Base-by-base conservation (phyloP, 768 basidiomycete species). In the Ramaria sp. region DNA sequence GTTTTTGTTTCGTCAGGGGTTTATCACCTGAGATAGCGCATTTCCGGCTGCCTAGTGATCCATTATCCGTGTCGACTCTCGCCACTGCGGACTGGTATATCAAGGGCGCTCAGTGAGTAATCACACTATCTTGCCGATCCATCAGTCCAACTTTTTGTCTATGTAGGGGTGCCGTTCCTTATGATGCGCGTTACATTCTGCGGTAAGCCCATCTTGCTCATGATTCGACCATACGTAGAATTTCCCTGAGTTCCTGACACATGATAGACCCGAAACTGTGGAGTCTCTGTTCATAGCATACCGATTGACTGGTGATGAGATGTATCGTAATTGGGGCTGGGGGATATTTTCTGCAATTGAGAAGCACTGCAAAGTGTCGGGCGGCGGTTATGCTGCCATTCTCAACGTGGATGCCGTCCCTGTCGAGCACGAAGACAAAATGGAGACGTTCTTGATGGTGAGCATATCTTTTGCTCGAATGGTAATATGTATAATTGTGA, bases 391-490 rank as follows among this genome's bases (percentile, higher is more conserved):
- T 64, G 87, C 88, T 17, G 81, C 82, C 37, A 76, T 97, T 47
- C 69, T 84, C 58, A 90, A 96, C 65, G 94, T 97, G 10, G 90
- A 95, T 68, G 76, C 81, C 59, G 72, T 84, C 10, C 84, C 86
- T 0, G 80, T 74, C 1, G 72, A 73, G 64, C 73, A 79, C 57
- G 85, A 91, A 60, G 91, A 97, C 69, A 85, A 87, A 68, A 95
- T 96, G 93, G 93, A 97, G 72, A 93, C 93, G 12, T 96, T 94
- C 73, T 80, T 93, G 70, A 75, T 96, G 76, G 89, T 88, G 58
- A 42, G 83, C 9, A 24, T 31, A 7, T 33, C 53, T 49, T 19
- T 55, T 43, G 46, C 33, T 37, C 30, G 51, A 52, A 38, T 41
- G 9, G 13, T 2, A 1, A 37, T 51, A 37, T 41, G 10, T 7